Conservation (phyloP, 2,329 filamentous ascomycete genomes). For the Hymenoscyphus fructigenus region DNA sequence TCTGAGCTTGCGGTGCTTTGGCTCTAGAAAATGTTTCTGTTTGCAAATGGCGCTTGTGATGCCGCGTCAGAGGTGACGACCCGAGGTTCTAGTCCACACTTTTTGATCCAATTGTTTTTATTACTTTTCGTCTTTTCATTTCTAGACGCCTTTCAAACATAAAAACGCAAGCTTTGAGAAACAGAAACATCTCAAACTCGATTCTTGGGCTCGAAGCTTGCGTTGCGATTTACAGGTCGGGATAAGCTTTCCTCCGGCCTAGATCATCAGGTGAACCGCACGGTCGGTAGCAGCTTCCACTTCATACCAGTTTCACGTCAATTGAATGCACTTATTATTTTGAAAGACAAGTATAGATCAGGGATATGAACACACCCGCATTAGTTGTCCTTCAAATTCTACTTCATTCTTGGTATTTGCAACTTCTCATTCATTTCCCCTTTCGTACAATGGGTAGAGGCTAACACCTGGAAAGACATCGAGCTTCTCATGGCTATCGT, state of each 20-base stretch:
- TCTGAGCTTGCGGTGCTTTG: background rate
- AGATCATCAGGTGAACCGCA: background rate
- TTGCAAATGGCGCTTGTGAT: background rate
- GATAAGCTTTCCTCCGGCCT: background rate
- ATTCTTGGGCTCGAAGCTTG: background rate
- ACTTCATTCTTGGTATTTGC: no score
- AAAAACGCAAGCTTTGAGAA: background rate
- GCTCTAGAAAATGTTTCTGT: background rate
- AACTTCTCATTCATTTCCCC: no score
- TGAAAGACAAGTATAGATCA: no score
- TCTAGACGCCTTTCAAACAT: background rate
- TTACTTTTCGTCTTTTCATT: background rate
- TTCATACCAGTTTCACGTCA: no score
- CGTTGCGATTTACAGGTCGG: background rate
- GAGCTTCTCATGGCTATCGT: no score
- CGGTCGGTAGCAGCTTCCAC: background rate
- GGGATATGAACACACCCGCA: no score
- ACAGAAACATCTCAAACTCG: background rate
- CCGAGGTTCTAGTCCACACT: background rate
- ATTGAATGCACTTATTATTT: no score
- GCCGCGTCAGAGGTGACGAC: background rate
- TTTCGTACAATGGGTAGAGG: no score
- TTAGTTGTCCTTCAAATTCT: no score
- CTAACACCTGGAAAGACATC: no score
- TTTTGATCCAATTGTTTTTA: background rate